Percentiles rank a stretch among this genome's conserved stretches.
Evolutionary conservation across 192 early-diverging fungal species (phyloP).

Genomic region (Jimgerdemannia lactiflua): DNA sequence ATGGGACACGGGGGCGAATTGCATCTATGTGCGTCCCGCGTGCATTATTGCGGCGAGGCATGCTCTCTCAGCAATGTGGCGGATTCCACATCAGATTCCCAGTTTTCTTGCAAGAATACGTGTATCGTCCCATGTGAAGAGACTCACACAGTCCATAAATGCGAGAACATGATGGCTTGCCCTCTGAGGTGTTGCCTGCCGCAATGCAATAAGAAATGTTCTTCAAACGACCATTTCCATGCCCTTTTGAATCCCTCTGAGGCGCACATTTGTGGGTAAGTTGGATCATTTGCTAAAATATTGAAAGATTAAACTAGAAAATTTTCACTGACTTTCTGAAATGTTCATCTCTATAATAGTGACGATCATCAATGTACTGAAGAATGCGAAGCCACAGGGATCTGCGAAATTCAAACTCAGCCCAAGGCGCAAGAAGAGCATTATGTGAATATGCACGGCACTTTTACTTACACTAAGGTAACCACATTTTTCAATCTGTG

Average conservation of each 20-base stretch:
- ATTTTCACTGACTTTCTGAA: too few species aligned
- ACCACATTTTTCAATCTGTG: too few species aligned
- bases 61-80: slow-evolving; percentile 21
- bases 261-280: background rate
- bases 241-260: background rate
- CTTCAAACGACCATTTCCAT: background rate
- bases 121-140: slow-evolving; percentile 4
- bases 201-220: background rate
- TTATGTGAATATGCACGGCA: too few species aligned
- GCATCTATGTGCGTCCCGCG: slow-evolving; percentile 21
- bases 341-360: too few species aligned
- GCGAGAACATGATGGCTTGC: slow-evolving; percentile 16
- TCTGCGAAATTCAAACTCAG: too few species aligned
- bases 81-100: background rate
- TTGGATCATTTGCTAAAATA: background rate
- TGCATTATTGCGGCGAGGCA: slow-evolving; percentile 29
- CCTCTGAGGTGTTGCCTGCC: slow-evolving; percentile 22
- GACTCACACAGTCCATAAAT: slow-evolving; percentile 16
- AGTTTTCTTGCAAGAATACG: background rate
- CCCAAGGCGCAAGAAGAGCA: too few species aligned
- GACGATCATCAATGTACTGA: too few species aligned
- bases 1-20: slow-evolving; percentile 13
- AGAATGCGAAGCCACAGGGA: too few species aligned
- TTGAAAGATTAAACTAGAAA: too few species aligned
- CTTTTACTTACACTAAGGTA: too few species aligned